phyloP scores from a whole-genome alignment of 1,139 yeast genomes.

The Protomyces pachydermus region DNA sequence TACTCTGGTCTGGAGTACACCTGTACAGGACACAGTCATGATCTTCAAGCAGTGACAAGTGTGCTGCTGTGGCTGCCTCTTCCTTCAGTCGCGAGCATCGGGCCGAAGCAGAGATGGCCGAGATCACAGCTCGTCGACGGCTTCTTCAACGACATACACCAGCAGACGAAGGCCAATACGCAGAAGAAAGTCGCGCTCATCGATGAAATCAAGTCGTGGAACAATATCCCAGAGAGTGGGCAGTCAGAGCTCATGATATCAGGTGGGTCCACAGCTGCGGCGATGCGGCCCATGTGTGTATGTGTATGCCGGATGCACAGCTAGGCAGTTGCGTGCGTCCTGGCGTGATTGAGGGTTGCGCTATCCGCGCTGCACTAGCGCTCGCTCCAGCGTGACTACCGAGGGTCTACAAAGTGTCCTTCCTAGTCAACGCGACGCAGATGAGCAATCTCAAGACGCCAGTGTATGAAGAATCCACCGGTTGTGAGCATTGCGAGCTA shows the following conservation, averaged over 20 bases:
- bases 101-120: not conserved
- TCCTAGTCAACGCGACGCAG: not conserved
- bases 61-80: not conserved
- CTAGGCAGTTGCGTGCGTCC: too few relatives aligned
- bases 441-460: not conserved
- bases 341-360: too few relatives aligned
- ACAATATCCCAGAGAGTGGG: not conserved
- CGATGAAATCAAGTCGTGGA: not conserved
- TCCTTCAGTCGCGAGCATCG: not conserved
- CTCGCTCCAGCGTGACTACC: too few relatives aligned
- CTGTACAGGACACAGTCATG: constrained; percentile 58
- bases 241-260: not conserved
- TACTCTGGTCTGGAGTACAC: constrained; percentile 75
- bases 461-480: not conserved
- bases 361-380: too few relatives aligned
- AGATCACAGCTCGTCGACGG: too few relatives aligned
- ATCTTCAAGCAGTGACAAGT: constrained; percentile 14
- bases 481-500: too few relatives aligned
- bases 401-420: not conserved
- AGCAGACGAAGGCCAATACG: not conserved
- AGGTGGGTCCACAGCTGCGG: not conserved
- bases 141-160: too few relatives aligned
- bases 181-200: not conserved
- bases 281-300: not conserved
- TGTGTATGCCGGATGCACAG: too few relatives aligned